A percentile compares a stretch with the other conserved stretches of the same genome.
Evolutionary conservation across 768 basidiomycete genomes (phyloP).

Genomic region (Termitomyces titanicus): DNA sequence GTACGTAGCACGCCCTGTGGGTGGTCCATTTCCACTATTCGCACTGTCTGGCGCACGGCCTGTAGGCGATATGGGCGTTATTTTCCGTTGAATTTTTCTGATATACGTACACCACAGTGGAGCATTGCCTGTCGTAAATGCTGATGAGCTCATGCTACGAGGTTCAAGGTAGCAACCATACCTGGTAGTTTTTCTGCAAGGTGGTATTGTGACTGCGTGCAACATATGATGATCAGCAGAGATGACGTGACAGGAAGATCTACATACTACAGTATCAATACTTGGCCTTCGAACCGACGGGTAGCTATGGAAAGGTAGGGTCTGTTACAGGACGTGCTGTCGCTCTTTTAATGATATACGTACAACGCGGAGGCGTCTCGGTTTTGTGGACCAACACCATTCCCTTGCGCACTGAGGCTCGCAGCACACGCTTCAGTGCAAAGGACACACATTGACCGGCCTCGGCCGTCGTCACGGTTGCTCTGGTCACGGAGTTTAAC

Average conservation of each 20-base stretch:
- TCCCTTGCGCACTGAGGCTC: conserved; percentile 84
- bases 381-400: conserved; percentile 88
- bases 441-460: conserved; percentile 95
- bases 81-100: background rate
- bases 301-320: conserved; percentile 46
- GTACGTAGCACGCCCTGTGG: conserved; percentile 88
- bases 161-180: conserved; percentile 24
- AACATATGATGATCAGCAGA: conserved; percentile 1
- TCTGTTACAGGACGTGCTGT: background rate
- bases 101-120: conserved; percentile 75
- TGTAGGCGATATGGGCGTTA: conserved; percentile 22
- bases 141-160: background rate
- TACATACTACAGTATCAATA: conserved; percentile 86
- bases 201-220: conserved; percentile 80
- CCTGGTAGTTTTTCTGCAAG: conserved; percentile 89
- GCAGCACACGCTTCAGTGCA: conserved; percentile 84
- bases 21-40: conserved; percentile 88
- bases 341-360: conserved; percentile 8
- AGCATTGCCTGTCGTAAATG: conserved; percentile 66
- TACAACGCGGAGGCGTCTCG: conserved; percentile 76
- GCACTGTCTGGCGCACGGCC: conserved; percentile 90
- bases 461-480: conserved; percentile 78
- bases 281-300: conserved; percentile 87
- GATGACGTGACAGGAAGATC: background rate
- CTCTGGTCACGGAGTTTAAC: conserved; percentile 38